Conservation (phyloP, 2,329 filamentous ascomycete species). For the Neurospora sp. region DNA sequence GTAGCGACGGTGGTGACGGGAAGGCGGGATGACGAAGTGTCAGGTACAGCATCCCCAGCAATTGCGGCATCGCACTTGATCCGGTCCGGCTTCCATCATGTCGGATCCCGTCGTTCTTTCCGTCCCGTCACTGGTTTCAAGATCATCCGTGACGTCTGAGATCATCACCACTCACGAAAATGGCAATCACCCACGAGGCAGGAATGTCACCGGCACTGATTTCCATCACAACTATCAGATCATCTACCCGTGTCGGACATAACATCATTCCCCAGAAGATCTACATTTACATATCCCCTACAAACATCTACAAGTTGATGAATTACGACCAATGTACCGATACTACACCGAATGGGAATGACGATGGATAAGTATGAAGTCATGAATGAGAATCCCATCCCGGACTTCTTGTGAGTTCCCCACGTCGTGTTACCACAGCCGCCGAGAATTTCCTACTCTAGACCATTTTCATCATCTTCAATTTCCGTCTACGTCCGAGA, state of each 20-base stretch:
- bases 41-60: neutral
- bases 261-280: neutral
- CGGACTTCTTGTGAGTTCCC: neutral
- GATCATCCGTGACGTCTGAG: neutral
- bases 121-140: neutral
- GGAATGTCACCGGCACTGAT: neutral
- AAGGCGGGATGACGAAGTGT: neutral
- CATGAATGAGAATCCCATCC: neutral
- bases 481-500: neutral
- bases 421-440: neutral
- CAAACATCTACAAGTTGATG: neutral
- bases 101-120: neutral
- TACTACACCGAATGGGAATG: neutral
- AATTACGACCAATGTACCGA: neutral
- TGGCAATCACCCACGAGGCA: neutral
- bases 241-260: neutral
- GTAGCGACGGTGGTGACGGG: neutral
- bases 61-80: neutral
- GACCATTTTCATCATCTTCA: neutral
- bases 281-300: neutral
- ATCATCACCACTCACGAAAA: neutral
- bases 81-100: neutral
- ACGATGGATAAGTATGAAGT: neutral
- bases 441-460: neutral
- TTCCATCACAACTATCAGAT: neutral